Percentiles rank a stretch among this genome's conserved stretches.
These are phyloP conservation scores for Astrothelium macrocarpum DNA, from an alignment of 495 filamentous ascomycete species.

Conservation along the genomic window DNA sequence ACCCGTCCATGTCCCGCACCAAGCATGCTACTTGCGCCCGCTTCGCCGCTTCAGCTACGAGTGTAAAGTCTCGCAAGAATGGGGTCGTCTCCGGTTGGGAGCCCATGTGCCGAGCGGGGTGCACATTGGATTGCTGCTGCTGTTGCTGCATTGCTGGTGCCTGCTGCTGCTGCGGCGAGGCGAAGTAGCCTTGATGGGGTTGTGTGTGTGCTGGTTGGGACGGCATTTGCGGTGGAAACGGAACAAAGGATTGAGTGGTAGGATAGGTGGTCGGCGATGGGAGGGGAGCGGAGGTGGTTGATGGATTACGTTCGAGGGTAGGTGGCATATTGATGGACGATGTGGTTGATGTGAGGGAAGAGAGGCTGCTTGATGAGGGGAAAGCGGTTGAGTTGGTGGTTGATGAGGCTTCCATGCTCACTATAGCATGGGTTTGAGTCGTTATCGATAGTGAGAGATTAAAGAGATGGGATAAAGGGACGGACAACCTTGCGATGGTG, in stretches of 20 bases:
- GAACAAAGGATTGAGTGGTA: conserved; percentile 20
- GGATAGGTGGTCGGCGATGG: conserved; percentile 25
- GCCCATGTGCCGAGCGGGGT: too few relatives aligned
- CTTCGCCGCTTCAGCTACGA: conserved; percentile 92
- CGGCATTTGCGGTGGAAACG: conserved; percentile 1
- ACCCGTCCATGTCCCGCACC: conserved; percentile 70
- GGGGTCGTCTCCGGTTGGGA: conserved; percentile 44
- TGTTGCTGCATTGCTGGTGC: neutral
- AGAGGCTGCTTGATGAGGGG: conserved; percentile 27
- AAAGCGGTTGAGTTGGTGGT: conserved; percentile 22
- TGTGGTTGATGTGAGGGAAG: conserved; percentile 17
- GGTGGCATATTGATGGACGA: neutral
- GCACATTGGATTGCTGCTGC: conserved; percentile 8
- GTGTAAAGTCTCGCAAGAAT: conserved; percentile 67
- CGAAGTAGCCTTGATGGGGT: neutral
- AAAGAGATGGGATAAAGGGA: neutral
- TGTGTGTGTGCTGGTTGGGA: conserved; percentile 13
- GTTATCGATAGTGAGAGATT: neutral
- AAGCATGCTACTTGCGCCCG: conserved; percentile 80
- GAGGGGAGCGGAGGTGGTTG: conserved; percentile 25
- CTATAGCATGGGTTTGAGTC: neutral
- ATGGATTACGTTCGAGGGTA: conserved; percentile 10
- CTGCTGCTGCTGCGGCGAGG: conserved; percentile 13
- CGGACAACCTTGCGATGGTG: too few relatives aligned
- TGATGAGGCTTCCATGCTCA: conserved; percentile 7